These are phyloP conservation scores for Aspergillus sclerotialis DNA, from an alignment of 2,329 filamentous ascomycete genomes.

Conservation along the genomic window DNA sequence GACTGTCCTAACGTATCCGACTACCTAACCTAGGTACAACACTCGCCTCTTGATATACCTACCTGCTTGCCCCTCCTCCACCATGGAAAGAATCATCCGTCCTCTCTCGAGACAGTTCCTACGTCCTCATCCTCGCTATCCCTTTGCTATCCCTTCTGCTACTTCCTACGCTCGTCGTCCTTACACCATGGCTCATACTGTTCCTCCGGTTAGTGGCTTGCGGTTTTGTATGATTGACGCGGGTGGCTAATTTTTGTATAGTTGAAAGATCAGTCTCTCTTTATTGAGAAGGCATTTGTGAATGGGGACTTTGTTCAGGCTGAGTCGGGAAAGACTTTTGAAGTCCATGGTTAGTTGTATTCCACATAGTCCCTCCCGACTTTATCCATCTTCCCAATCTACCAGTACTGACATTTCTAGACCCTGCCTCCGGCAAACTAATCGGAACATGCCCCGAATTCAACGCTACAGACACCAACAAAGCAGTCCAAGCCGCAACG, in stretches of 20 bases:
- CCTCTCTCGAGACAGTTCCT: slow-evolving; percentile 30
- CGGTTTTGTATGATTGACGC: slow-evolving; percentile 8
- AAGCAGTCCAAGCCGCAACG: slow-evolving; percentile 76
- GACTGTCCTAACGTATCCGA: neutral
- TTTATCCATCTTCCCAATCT: neutral
- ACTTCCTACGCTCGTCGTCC: slow-evolving; percentile 25
- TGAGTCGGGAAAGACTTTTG: slow-evolving; percentile 83
- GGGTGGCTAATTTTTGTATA: slow-evolving; percentile 24
- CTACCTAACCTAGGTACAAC: neutral
- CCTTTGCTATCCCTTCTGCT: slow-evolving; percentile 25
- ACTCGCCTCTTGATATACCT: neutral
- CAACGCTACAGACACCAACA: slow-evolving; percentile 66
- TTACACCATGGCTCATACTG: slow-evolving; percentile 36
- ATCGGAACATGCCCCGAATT: slow-evolving; percentile 82
- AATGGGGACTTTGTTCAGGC: slow-evolving; percentile 89
- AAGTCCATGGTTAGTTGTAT: slow-evolving; percentile 58
- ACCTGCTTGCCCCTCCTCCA: slow-evolving; percentile 3
- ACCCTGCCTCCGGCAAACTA: slow-evolving; percentile 73
- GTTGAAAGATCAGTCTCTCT: slow-evolving; percentile 72
- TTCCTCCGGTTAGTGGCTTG: slow-evolving; percentile 29
- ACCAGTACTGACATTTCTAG: slow-evolving; percentile 32
- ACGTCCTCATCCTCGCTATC: slow-evolving; percentile 27
- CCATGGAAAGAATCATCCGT: slow-evolving; percentile 30
- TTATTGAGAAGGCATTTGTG: slow-evolving; percentile 80
- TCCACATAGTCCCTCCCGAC: neutral